These are phyloP conservation scores for Aspergillus pseudoterreus DNA, from an alignment of 2,329 filamentous ascomycete genomes.

Conservation along the genomic window DNA sequence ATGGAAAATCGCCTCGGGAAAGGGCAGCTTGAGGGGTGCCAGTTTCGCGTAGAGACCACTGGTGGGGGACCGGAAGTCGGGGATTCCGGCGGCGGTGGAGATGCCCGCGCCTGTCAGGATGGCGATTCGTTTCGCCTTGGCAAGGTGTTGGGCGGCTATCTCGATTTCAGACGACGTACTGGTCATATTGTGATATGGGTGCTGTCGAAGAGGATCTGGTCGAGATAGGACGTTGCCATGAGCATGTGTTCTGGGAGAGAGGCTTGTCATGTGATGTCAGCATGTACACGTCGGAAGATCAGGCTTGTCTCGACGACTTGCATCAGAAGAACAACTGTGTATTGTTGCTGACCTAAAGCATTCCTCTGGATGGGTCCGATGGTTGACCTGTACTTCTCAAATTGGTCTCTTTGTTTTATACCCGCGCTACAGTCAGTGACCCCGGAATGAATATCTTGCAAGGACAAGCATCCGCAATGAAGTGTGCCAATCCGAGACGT, in stretches of 20 bases:
- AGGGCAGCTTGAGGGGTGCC: conserved; percentile 70
- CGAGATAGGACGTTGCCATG: background rate
- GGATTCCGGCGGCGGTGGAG: conserved; percentile 56
- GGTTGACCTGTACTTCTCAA: no score
- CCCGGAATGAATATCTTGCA: no score
- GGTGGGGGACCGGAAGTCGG: conserved; percentile 81
- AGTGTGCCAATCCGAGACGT: no score
- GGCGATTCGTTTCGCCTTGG: conserved; percentile 16
- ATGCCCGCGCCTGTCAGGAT: conserved; percentile 69
- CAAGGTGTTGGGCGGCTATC: background rate
- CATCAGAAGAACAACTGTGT: no score
- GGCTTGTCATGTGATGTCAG: background rate
- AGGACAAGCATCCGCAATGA: no score
- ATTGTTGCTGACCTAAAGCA: no score
- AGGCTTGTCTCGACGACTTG: background rate
- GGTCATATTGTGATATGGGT: background rate
- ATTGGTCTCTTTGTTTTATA: no score
- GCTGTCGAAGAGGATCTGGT: background rate
- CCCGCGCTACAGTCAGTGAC: no score
- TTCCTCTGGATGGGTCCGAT: no score
- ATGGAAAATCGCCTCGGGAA: conserved; percentile 83
- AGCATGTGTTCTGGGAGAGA: background rate
- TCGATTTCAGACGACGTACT: background rate
- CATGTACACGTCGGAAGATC: background rate
- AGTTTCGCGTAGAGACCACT: conserved; percentile 86